A percentile compares a stretch with the other conserved stretches of the same genome.
phyloP scores from a whole-genome alignment of 2,329 filamentous ascomycete species.

The Clonostachys rhizophaga region DNA sequence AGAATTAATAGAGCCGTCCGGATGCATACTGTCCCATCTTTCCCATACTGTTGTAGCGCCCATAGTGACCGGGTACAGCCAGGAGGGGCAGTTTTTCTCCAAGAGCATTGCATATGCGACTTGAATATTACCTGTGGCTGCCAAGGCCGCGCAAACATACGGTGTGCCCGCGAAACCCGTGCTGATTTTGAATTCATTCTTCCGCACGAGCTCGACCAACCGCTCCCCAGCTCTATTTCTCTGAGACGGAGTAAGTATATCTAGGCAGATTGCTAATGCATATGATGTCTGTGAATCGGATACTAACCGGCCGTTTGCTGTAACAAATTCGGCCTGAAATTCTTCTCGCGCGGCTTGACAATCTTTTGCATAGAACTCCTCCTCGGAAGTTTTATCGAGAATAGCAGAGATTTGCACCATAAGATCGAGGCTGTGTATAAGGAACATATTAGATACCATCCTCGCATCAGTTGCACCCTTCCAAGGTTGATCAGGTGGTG shows the following conservation, averaged over 20 bases:
- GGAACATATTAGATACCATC: not conserved
- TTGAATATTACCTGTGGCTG: conserved; percentile 1
- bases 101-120: conserved; percentile 42
- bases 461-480: not conserved
- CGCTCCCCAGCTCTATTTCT: not conserved
- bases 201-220: not conserved
- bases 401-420: not conserved
- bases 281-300: not conserved
- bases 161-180: not conserved
- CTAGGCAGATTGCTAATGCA: not conserved
- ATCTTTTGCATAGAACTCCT: not conserved
- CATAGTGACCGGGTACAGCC: conserved; percentile 42
- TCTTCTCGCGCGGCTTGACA: not conserved
- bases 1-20: conserved; percentile 35
- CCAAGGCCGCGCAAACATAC: conserved; percentile 1
- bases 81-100: conserved; percentile 35
- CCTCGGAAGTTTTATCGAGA: not conserved
- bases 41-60: conserved; percentile 44
- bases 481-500: not conserved
- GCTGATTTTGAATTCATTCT: not conserved
- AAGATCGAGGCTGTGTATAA: not conserved
- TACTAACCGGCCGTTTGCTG: not conserved
- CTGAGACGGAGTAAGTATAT: not conserved
- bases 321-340: not conserved
- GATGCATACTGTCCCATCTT: conserved; percentile 41